phyloP scores from a whole-genome alignment of 768 basidiomycete genomes.

The Fibroporia radiculosa region DNA sequence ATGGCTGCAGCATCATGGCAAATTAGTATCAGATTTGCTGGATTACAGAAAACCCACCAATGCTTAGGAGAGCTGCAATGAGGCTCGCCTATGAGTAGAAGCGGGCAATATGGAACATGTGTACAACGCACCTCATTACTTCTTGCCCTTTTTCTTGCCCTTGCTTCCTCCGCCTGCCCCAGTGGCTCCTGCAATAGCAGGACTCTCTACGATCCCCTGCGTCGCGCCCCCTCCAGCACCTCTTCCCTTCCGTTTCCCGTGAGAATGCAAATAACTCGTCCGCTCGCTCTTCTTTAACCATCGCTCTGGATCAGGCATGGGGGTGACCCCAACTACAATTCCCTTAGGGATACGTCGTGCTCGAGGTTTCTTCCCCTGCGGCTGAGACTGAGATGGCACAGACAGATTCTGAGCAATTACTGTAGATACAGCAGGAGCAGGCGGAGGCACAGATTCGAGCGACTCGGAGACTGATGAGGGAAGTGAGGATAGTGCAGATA shows the following conservation, averaged over 20 bases:
- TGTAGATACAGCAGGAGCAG: slow-evolving; percentile 23
- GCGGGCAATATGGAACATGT: not conserved
- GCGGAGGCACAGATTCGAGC: slow-evolving; percentile 59
- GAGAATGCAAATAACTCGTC: slow-evolving; percentile 42
- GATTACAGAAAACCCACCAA: not conserved
- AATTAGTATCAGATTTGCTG: not conserved
- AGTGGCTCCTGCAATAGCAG: slow-evolving; percentile 16
- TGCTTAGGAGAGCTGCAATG: not conserved
- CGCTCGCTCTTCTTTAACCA: slow-evolving; percentile 87
- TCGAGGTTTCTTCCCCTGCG: slow-evolving; percentile 40
- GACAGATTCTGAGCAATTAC: slow-evolving; percentile 3
- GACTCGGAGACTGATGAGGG: slow-evolving; percentile 41
- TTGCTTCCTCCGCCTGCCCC: slow-evolving; percentile 33
- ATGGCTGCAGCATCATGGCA: too few relatives aligned
- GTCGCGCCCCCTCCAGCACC: slow-evolving; percentile 55
- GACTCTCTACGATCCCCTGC: slow-evolving; percentile 48
- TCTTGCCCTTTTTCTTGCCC: slow-evolving; percentile 64
- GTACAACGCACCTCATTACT: not conserved
- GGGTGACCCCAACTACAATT: slow-evolving; percentile 73
- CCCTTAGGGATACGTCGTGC: slow-evolving; percentile 65
- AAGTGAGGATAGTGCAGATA: slow-evolving; percentile 53
- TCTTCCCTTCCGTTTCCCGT: slow-evolving; percentile 41
- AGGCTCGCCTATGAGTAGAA: not conserved
- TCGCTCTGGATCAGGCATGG: slow-evolving; percentile 77
- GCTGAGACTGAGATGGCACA: slow-evolving; percentile 22